Percentiles rank a stretch among this genome's conserved stretches.
Conservation (phyloP, 352 stramenopile genomes). For the Globisporangium spiculum region DNA sequence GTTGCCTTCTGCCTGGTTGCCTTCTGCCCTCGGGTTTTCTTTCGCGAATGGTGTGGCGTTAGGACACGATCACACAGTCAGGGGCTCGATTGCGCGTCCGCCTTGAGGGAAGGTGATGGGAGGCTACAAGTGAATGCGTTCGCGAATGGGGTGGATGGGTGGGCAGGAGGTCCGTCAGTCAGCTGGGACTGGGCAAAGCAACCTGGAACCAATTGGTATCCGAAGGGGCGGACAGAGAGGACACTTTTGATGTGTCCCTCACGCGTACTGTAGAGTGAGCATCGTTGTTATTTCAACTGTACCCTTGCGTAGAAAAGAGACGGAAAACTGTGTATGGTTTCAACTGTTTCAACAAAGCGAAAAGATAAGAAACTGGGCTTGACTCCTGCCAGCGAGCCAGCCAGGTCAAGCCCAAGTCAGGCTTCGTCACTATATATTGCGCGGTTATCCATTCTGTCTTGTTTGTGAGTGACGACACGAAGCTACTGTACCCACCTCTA, state of each 20-base stretch:
- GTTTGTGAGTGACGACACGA: too few relatives aligned
- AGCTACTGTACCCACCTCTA: not conserved
- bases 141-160: not conserved
- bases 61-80: not conserved
- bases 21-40: not conserved
- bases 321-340: not conserved
- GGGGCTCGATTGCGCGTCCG: not conserved
- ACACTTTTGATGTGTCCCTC: not conserved
- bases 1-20: not conserved
- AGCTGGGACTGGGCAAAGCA: not conserved
- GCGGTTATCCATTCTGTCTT: too few relatives aligned
- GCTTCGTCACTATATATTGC: not conserved
- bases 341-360: not conserved
- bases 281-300: not conserved
- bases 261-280: not conserved
- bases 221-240: not conserved
- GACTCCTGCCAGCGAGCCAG: too few relatives aligned
- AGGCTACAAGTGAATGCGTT: not conserved
- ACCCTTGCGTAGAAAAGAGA: not conserved
- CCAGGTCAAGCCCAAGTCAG: too few relatives aligned
- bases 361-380: not conserved
- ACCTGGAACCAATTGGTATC: not conserved
- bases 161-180: not conserved
- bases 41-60: slow-evolving; percentile 4
- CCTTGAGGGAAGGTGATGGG: not conserved